A percentile compares a stretch with the other conserved stretches of the same genome.
phyloP scores from a whole-genome alignment of 108 stramenopile genomes.

The Cyclostephanos tholiformis region DNA sequence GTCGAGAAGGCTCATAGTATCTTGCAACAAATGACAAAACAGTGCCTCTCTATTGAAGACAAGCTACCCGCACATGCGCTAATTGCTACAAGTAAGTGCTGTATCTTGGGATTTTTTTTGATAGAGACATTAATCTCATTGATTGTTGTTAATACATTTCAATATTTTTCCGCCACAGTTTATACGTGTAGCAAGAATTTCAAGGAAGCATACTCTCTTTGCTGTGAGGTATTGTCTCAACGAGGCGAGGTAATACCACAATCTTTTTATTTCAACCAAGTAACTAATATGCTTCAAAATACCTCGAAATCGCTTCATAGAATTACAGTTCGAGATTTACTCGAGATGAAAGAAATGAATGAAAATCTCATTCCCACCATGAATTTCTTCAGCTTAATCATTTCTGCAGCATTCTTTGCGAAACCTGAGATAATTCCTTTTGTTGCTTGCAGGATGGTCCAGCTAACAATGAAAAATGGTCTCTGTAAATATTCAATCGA shows the following conservation, averaged over 20 bases:
- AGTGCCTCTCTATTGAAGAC: conserved; percentile 25
- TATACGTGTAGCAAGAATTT: too few species aligned
- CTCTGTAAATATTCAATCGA: conserved; percentile 29
- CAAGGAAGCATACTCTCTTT: conserved; percentile 5
- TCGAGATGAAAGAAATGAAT: conserved; percentile 24
- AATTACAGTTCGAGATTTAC: conserved; percentile 8
- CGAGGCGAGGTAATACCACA: conserved; percentile 32
- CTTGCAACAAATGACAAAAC: neutral
- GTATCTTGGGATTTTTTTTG: neutral
- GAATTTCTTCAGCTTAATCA: conserved; percentile 23
- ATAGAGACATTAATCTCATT: neutral
- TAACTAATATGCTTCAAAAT: neutral
- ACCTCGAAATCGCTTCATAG: conserved; percentile 6
- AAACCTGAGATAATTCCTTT: conserved; percentile 20
- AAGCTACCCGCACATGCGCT: conserved; percentile 27
- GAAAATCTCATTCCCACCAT: conserved; percentile 8
- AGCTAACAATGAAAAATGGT: conserved; percentile 32
- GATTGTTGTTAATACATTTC: neutral
- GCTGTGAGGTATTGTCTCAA: conserved; percentile 26
- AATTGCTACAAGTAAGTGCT: neutral
- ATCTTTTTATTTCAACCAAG: conserved; percentile 2
- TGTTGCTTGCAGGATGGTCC: conserved; percentile 22
- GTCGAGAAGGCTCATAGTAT: conserved; percentile 17
- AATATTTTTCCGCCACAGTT: neutral
- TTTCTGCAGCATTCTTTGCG: neutral